phyloP scores from a whole-genome alignment of 2,329 filamentous ascomycete species.

The Penicillium hordei region DNA sequence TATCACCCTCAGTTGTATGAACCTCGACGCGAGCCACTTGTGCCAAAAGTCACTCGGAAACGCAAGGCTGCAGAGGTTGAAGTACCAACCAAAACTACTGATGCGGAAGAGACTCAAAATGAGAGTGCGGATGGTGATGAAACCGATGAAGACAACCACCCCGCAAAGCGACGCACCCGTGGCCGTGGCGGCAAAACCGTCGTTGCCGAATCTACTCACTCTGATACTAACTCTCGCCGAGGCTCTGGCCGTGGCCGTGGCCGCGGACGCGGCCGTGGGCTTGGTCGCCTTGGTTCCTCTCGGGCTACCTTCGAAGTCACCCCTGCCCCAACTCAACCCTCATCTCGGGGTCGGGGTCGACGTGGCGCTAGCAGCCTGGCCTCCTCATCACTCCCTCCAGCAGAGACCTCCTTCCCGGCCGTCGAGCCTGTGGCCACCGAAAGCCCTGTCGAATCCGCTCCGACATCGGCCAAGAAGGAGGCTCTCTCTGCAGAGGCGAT shows the following conservation, averaged over 20 bases:
- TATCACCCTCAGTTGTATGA: slow-evolving; percentile 40
- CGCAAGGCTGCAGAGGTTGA: slow-evolving; percentile 41
- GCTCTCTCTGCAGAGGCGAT: slow-evolving; percentile 25
- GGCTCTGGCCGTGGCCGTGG: slow-evolving; percentile 28
- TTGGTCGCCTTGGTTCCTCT: slow-evolving; percentile 21
- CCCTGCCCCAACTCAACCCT: slow-evolving; percentile 18
- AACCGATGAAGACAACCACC: slow-evolving; percentile 30
- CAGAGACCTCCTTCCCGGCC: slow-evolving; percentile 15
- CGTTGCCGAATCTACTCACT: slow-evolving; percentile 25
- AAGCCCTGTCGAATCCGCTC: slow-evolving; percentile 12
- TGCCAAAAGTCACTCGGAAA: slow-evolving; percentile 36
- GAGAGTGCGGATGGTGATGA: slow-evolving; percentile 30
- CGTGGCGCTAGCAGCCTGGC: slow-evolving; percentile 21
- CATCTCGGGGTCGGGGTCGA: slow-evolving; percentile 25
- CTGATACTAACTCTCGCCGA: slow-evolving; percentile 20
- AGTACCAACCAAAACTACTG: slow-evolving; percentile 24
- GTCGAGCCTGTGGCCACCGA: slow-evolving; percentile 16
- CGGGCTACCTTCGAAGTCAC: slow-evolving; percentile 25
- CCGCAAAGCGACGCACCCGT: slow-evolving; percentile 36
- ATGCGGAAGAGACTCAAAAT: slow-evolving; percentile 30
- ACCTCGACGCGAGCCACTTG: slow-evolving; percentile 29
- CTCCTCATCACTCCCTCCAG: slow-evolving; percentile 8
- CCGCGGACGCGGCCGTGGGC: slow-evolving; percentile 33
- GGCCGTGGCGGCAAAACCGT: slow-evolving; percentile 28
- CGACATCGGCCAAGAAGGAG: slow-evolving; percentile 16